Conservation (phyloP, 768 basidiomycete genomes). For the Butyriboletus loyo region DNA sequence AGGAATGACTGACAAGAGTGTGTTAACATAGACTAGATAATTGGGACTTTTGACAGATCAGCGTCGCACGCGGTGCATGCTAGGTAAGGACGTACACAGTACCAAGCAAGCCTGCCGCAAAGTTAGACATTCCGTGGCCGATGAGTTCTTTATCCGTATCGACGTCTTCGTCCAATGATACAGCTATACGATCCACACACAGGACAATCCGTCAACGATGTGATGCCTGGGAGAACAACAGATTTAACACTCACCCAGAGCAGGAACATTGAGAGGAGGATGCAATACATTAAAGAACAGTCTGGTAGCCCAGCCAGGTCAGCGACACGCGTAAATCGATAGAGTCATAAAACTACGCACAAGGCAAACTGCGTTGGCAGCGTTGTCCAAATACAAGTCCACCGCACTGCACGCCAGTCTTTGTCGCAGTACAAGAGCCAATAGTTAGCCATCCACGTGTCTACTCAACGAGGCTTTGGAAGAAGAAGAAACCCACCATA, state of each 20-base stretch:
- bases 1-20: conserved; percentile 54
- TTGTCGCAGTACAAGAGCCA: background rate
- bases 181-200: conserved; percentile 44
- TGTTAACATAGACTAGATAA: conserved; percentile 87
- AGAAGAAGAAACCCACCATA: conserved; percentile 50
- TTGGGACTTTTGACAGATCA: conserved; percentile 53
- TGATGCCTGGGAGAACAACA: background rate
- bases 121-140: conserved; percentile 88
- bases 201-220: background rate
- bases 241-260: conserved; percentile 53
- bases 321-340: background rate
- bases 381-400: conserved; percentile 70
- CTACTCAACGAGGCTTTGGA: background rate
- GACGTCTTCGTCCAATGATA: conserved; percentile 85
- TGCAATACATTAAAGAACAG: conserved; percentile 84
- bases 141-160: conserved; percentile 92
- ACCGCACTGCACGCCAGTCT: conserved; percentile 64
- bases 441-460: background rate
- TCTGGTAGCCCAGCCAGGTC: conserved; percentile 38
- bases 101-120: conserved; percentile 76
- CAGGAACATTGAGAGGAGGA: conserved; percentile 86
- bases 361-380: conserved; percentile 94
- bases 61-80: background rate
- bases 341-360: conserved; percentile 40
- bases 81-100: conserved; percentile 57